These are phyloP conservation scores for Aspergillus panamensis DNA, from an alignment of 495 filamentous ascomycete species.

Conservation along the genomic window DNA sequence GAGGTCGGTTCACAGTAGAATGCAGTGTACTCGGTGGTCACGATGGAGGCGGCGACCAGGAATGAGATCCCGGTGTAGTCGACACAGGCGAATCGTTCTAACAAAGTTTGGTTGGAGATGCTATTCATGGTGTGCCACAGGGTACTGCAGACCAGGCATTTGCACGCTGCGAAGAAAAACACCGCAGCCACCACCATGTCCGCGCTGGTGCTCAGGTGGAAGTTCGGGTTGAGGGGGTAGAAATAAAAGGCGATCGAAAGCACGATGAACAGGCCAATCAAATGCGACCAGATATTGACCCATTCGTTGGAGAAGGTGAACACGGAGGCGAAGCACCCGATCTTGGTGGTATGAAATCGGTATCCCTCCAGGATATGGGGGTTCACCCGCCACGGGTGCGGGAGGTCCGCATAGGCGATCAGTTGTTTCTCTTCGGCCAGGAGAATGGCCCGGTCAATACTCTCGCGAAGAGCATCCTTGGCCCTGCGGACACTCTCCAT, in stretches of 20 bases:
- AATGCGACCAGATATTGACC: constrained; percentile 97
- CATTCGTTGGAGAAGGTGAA: constrained; percentile 86
- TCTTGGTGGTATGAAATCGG: constrained; percentile 83
- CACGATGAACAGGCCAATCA: constrained; percentile 80
- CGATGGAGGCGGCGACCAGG: constrained; percentile 92
- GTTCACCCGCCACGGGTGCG: constrained; percentile 90
- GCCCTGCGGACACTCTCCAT: constrained; percentile 75
- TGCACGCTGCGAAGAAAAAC: constrained; percentile 96
- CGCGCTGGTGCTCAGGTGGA: constrained; percentile 76
- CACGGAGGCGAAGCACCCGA: constrained; percentile 79
- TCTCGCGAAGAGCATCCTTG: constrained; percentile 71
- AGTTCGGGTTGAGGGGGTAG: constrained; percentile 84
- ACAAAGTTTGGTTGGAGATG: constrained; percentile 80
- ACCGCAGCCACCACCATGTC: constrained; percentile 86
- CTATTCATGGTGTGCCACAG: constrained; percentile 99
- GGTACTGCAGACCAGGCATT: constrained; percentile 90
- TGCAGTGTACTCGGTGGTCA: constrained; percentile 97
- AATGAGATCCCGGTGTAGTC: constrained; percentile 98
- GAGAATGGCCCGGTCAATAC: constrained; percentile 72
- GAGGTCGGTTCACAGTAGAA: constrained; percentile 95
- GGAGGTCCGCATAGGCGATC: constrained; percentile 85
- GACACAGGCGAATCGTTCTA: constrained; percentile 96
- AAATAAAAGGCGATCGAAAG: constrained; percentile 93
- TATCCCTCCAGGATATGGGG: constrained; percentile 89
- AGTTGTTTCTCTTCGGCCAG: constrained; percentile 78